Percentiles rank a stretch among this genome's conserved stretches.
These are phyloP conservation scores for Penicillium argentinense DNA, from an alignment of 495 filamentous ascomycete genomes.

Conservation along the genomic window DNA sequence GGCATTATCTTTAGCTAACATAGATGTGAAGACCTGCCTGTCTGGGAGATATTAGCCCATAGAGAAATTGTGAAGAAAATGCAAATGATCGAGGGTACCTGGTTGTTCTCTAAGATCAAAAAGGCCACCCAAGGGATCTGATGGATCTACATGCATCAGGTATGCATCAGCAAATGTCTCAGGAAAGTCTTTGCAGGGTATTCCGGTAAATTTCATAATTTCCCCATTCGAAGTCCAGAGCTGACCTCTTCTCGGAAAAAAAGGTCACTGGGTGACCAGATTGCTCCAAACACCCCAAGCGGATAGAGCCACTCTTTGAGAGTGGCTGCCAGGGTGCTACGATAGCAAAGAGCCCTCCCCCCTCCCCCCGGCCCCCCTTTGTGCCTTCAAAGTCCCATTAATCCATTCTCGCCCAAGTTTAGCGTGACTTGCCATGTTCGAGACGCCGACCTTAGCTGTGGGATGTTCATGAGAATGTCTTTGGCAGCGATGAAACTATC, in stretches of 20 bases:
- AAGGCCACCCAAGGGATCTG: too few relatives aligned
- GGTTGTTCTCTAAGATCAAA: too few relatives aligned
- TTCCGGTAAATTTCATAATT: conserved; percentile 5
- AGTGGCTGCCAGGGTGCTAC: conserved; percentile 53
- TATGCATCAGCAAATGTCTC: not conserved
- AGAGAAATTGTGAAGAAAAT: too few relatives aligned
- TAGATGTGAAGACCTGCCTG: too few relatives aligned
- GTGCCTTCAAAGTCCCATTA: conserved; percentile 52
- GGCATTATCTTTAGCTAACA: too few relatives aligned
- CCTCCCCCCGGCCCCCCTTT: too few relatives aligned
- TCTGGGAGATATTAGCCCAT: too few relatives aligned
- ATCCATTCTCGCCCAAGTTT: conserved; percentile 56
- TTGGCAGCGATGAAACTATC: conserved; percentile 14
- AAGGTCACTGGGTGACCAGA: conserved; percentile 49
- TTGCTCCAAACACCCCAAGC: conserved; percentile 45
- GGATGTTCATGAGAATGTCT: not conserved
- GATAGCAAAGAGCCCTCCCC: conserved; percentile 57
- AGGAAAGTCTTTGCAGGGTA: not conserved
- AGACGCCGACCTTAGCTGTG: conserved; percentile 10
- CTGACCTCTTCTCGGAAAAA: conserved; percentile 44
- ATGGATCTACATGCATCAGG: too few relatives aligned
- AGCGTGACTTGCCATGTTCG: conserved; percentile 58
- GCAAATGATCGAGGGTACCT: too few relatives aligned
- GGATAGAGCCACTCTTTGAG: conserved; percentile 56
- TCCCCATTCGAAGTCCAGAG: conserved; percentile 32